Evolutionary conservation across 257 asterid genomes (phyloP).

Genomic region (Solanum peruvianum): DNA sequence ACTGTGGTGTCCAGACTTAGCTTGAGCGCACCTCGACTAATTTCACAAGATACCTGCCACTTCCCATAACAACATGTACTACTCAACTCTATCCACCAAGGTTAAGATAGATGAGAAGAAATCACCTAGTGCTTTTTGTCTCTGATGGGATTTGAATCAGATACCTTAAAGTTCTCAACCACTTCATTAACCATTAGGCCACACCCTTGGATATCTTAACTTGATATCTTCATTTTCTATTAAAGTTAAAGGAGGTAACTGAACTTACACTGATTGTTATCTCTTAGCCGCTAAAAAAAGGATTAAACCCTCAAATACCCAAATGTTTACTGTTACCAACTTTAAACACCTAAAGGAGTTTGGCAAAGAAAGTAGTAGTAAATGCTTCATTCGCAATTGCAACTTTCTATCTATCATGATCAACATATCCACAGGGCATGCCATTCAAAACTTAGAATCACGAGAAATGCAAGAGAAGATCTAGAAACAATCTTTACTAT

Average conservation of each 20-base stretch:
- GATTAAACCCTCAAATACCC: not conserved
- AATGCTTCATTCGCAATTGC: not conserved
- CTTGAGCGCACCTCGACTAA: not conserved
- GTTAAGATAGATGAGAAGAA: not conserved
- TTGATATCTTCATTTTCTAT: not conserved
- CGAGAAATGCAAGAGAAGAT: not conserved
- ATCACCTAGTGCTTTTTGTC: not conserved
- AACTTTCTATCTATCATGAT: not conserved
- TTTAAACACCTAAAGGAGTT: not conserved
- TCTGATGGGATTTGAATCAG: not conserved
- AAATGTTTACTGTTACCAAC: not conserved
- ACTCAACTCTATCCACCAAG: not conserved
- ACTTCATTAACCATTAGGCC: not conserved
- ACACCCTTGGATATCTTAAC: not conserved
- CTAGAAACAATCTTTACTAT: not conserved
- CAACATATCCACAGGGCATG: not conserved
- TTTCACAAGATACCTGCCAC: not conserved
- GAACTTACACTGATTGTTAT: not conserved
- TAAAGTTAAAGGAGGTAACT: not conserved
- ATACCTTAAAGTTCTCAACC: not conserved
- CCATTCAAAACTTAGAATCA: not conserved
- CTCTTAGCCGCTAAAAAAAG: not conserved
- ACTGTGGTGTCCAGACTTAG: not conserved
- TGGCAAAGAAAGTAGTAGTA: not conserved
- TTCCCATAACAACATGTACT: not conserved